phyloP scores from a whole-genome alignment of 2,329 filamentous ascomycete genomes.

The Diaporthe ampelina region DNA sequence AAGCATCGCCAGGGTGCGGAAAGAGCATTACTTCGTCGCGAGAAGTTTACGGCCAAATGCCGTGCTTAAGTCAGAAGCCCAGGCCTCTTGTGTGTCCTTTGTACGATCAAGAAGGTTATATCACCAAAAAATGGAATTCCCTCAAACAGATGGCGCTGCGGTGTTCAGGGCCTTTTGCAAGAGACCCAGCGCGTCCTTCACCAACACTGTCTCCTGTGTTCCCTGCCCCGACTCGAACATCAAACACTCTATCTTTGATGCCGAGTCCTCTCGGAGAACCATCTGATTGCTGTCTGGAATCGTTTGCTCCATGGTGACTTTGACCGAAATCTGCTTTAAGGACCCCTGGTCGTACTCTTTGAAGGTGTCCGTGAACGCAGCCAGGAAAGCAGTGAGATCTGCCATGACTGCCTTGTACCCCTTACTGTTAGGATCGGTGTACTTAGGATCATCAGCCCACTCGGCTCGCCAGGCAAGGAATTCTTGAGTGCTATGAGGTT shows the following conservation, averaged over 20 bases:
- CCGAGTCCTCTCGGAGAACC: constrained; percentile 10
- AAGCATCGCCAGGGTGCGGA: not conserved
- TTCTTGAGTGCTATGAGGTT: constrained; percentile 16
- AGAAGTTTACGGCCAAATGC: not conserved
- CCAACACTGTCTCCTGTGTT: constrained; percentile 9
- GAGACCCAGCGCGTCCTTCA: constrained; percentile 31
- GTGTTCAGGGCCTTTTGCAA: constrained; percentile 9
- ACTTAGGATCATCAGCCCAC: not conserved
- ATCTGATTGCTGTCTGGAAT: constrained; percentile 25
- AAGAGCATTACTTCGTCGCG: not conserved
- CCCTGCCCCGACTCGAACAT: not conserved
- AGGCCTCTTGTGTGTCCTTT: not conserved
- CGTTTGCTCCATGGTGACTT: constrained; percentile 7
- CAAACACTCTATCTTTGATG: constrained; percentile 37
- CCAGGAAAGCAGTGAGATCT: constrained; percentile 40
- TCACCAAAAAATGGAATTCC: not conserved
- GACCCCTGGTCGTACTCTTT: not conserved
- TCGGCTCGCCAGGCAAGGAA: constrained; percentile 34
- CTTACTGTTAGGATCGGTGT: constrained; percentile 1
- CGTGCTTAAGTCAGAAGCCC: not conserved
- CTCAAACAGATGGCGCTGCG: not conserved
- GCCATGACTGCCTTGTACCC: constrained; percentile 41
- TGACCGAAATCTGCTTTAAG: not conserved
- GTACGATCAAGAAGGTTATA: not conserved
- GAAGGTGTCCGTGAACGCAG: constrained; percentile 37